phyloP scores from a whole-genome alignment of 805 yeast species.

The Myxozyma neotropica region DNA sequence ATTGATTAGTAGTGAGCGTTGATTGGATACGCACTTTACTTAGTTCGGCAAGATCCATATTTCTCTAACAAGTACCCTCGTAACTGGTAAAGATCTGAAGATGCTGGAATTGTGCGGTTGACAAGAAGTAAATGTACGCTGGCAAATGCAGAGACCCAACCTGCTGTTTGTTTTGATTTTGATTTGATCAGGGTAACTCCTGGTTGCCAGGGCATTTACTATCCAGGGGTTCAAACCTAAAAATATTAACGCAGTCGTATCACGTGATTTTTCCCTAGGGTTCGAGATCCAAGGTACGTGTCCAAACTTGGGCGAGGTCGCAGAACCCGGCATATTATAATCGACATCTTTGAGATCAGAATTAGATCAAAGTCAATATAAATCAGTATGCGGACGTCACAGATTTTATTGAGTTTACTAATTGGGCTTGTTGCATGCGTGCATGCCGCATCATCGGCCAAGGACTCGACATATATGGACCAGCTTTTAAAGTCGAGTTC shows the following conservation, averaged over 20 bases:
- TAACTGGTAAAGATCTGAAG: not conserved
- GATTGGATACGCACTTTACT: conserved; percentile 1
- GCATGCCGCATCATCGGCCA: not conserved
- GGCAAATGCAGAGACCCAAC: not conserved
- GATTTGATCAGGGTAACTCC: conserved; percentile 7
- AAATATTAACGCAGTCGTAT: not conserved
- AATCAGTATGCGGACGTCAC: conserved; percentile 2
- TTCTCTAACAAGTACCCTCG: not conserved
- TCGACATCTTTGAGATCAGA: no score
- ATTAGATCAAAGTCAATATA: no score
- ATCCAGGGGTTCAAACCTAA: no score
- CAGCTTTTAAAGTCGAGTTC: conserved; percentile 19
- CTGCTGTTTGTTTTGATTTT: not conserved
- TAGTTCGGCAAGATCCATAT: conserved; percentile 7
- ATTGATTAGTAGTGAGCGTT: not conserved
- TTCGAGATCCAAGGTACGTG: conserved; percentile 12
- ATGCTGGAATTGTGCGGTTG: not conserved
- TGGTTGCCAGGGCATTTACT: not conserved
- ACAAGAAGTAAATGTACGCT: not conserved
- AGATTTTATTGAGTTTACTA: not conserved
- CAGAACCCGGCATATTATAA: not conserved
- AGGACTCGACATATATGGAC: conserved; percentile 17
- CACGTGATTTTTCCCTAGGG: not conserved
- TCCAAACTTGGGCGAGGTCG: not conserved
- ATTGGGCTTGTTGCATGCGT: conserved; percentile 1